These are phyloP conservation scores for Leccinum barrowsii DNA, from an alignment of 768 basidiomycete genomes.

Conservation along the genomic window DNA sequence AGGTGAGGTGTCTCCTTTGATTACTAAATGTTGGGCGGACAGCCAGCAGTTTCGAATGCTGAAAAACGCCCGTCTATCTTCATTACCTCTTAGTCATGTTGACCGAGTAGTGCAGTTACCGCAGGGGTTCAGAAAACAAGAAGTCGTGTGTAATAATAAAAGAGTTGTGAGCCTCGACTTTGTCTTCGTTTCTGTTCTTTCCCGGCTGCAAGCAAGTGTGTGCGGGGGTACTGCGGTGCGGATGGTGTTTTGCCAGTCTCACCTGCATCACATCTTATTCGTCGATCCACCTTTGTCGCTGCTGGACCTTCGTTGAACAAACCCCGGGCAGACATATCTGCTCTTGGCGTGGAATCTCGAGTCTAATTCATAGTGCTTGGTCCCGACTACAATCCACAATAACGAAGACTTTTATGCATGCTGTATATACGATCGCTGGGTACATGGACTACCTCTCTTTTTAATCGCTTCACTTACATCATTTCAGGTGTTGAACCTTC, in stretches of 20 bases:
- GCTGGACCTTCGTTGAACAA: slow-evolving; percentile 68
- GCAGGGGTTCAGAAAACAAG: no score
- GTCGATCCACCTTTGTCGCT: slow-evolving; percentile 75
- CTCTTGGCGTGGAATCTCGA: slow-evolving; percentile 58
- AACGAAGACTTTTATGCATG: slow-evolving; percentile 9
- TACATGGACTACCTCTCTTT: slow-evolving; percentile 6
- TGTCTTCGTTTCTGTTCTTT: no score
- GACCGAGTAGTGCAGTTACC: no score
- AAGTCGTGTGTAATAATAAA: no score
- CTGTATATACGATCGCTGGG: slow-evolving; percentile 19
- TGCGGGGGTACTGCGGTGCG: no score
- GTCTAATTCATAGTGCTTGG: slow-evolving; percentile 38
- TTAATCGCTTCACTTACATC: slow-evolving; percentile 2
- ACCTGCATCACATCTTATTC: slow-evolving; percentile 67
- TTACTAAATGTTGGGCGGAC: no score
- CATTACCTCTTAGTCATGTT: no score
- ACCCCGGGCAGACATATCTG: slow-evolving; percentile 57
- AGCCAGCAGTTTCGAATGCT: no score
- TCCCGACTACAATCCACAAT: slow-evolving; percentile 36
- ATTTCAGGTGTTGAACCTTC: slow-evolving; percentile 19
- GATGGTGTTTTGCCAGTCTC: slow-evolving; percentile 31
- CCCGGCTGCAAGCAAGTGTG: no score
- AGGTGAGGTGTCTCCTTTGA: no score
- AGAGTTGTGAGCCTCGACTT: no score
- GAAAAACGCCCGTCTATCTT: no score